Percentiles rank a stretch among this genome's conserved stretches.
Evolutionary conservation across 1,284 basidiomycete species (phyloP).

Genomic region (Melampsora larici-populina): DNA sequence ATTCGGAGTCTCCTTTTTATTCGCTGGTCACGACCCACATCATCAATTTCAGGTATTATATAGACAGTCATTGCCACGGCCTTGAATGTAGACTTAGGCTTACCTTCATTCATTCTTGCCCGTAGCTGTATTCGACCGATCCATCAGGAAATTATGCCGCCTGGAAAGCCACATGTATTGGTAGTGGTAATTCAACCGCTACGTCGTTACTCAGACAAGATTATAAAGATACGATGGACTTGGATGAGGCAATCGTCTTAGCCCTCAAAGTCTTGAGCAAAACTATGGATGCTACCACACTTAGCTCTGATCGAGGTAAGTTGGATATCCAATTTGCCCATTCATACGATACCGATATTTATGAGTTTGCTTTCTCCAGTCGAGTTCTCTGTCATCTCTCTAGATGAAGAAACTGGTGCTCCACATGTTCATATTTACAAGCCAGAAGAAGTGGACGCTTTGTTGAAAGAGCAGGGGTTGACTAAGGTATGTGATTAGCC

Average conservation of each 20-base stretch:
- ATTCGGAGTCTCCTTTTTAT: conserved; percentile 93
- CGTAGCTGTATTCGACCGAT: conserved; percentile 87
- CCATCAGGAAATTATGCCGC: conserved; percentile 98
- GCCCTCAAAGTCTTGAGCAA: conserved; percentile 96
- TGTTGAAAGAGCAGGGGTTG: conserved; percentile 43
- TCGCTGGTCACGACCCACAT: conserved; percentile 93
- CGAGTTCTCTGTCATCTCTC: conserved; percentile 88
- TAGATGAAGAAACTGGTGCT: conserved; percentile 71
- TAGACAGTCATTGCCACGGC: neutral
- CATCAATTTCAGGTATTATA: conserved; percentile 73
- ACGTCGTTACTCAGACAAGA: conserved; percentile 95
- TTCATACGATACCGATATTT: neutral
- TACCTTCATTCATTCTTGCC: neutral
- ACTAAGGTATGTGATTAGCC: conserved; percentile 31
- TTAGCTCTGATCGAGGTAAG: conserved; percentile 90
- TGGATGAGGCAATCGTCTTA: conserved; percentile 86
- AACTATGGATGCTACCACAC: conserved; percentile 97
- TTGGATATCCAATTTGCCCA: conserved; percentile 44
- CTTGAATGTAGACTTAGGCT: no score
- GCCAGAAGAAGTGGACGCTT: conserved; percentile 81
- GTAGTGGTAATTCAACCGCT: conserved; percentile 91
- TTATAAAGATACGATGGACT: conserved; percentile 88
- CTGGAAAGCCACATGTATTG: conserved; percentile 98
- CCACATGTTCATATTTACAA: conserved; percentile 89
- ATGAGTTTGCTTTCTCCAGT: conserved; percentile 59